Base-by-base conservation (phyloP, 768 basidiomycete species). In the Hygrocybe punicea region DNA sequence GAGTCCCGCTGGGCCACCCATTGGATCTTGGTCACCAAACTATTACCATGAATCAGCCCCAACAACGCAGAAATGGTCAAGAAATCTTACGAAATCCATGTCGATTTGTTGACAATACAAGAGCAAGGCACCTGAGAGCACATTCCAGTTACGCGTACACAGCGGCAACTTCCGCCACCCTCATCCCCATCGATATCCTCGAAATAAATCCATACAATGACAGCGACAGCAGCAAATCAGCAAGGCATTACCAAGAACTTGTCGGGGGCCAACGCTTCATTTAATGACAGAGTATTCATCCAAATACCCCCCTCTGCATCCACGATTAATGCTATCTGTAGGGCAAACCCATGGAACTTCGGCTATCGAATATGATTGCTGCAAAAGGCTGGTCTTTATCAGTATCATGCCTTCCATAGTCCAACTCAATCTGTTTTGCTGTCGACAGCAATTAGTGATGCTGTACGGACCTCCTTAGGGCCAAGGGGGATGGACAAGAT, bases 401-500 rank as follows among this genome's bases (percentile, higher is more conserved):
- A 51, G 25, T 36, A 44, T 54, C 35, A 29, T 50, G 37, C 39
- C 25, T 34, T 56, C 35, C 13, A 54, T 23, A 51, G 49, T 67
- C 6, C 51, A 36, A 46, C 34, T 54, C 51, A 47, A 56, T 59
- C 39, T 59, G 57, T 61, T 9, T 14, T 64, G 10, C 55, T 55
- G 62, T 59, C 25, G 57, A 17, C 62, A 97, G 95, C 96, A 25
- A 97, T 99, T 67, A 93, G 93, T 65, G 95, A 97, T 79, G 96
- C 93, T 52, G 95, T 99, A 42, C 81, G 96, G 65, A 98, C 96
- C 45, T 98, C 95, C 42, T 75, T 99, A 63, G 96, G 96, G 13
- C 96, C 96, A 47, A 86, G 90, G 72, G 96, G 96, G 60, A 99
- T 99, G 96, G 96, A 98, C 78, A 98, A 98, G 80, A 98, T 98